Conservation (phyloP, 2,329 filamentous ascomycete genomes). For the Pseudogymnoascus sp. region DNA sequence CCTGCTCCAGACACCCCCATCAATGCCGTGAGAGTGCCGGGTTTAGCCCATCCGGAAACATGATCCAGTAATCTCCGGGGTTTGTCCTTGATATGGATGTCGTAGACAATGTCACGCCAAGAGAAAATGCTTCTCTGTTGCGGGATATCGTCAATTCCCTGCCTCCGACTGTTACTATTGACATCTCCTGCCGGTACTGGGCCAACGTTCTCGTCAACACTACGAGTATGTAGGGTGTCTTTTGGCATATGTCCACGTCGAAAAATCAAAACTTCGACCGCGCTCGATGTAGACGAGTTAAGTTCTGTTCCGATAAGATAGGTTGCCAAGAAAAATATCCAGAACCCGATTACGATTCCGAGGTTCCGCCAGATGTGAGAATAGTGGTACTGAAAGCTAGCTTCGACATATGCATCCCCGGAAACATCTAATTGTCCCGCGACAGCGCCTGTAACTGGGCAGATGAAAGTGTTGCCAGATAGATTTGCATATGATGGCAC, state of each 20-base stretch:
- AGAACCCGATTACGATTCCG: slow-evolving; percentile 56
- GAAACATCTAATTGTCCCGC: slow-evolving; percentile 44
- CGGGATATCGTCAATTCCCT: slow-evolving; percentile 54
- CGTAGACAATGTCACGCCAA: slow-evolving; percentile 64
- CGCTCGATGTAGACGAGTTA: slow-evolving; percentile 61
- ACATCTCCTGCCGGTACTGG: neutral
- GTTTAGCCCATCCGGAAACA: slow-evolving; percentile 73
- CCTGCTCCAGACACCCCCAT: slow-evolving; percentile 64
- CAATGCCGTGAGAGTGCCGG: slow-evolving; percentile 58
- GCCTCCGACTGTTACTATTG: slow-evolving; percentile 25
- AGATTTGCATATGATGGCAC: slow-evolving; percentile 43
- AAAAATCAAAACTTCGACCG: slow-evolving; percentile 67
- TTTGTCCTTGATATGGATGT: slow-evolving; percentile 52
- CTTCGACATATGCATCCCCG: slow-evolving; percentile 51
- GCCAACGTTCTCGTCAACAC: neutral
- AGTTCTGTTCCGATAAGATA: slow-evolving; percentile 50
- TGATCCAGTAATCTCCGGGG: slow-evolving; percentile 67
- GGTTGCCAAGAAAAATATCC: slow-evolving; percentile 49
- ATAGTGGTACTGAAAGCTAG: slow-evolving; percentile 45
- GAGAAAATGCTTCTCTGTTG: slow-evolving; percentile 47
- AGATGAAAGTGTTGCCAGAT: slow-evolving; percentile 36
- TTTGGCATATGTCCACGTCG: slow-evolving; percentile 50
- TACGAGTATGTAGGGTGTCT: slow-evolving; percentile 30
- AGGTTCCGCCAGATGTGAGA: slow-evolving; percentile 53
- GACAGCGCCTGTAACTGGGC: slow-evolving; percentile 50